Conservation (phyloP, 2,329 filamentous ascomycete genomes). For the Aureobasidium lini region DNA sequence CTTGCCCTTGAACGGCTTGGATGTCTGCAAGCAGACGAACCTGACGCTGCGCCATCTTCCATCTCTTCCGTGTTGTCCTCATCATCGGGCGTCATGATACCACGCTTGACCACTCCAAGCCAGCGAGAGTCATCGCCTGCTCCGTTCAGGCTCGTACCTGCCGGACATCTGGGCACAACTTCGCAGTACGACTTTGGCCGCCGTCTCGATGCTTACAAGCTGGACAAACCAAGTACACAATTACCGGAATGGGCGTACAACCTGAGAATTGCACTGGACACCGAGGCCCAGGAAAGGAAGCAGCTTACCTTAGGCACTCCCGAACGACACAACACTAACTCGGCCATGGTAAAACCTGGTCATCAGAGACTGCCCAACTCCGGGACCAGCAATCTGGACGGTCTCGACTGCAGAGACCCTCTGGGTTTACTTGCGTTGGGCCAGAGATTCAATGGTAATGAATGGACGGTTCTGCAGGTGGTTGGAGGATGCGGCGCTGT, state of each 20-base stretch:
- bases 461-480: constrained; percentile 11
- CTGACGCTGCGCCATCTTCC: constrained; percentile 9
- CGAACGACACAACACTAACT: constrained; percentile 22
- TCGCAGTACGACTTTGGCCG: constrained; percentile 1
- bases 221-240: background rate
- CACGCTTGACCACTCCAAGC: constrained; percentile 1
- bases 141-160: constrained; percentile 1
- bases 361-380: background rate
- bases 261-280: constrained; percentile 66
- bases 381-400: background rate
- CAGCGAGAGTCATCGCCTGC: background rate
- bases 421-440: constrained; percentile 67
- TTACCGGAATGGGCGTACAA: constrained; percentile 71
- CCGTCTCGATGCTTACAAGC: background rate
- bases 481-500: constrained; percentile 13
- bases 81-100: constrained; percentile 16
- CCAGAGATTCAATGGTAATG: constrained; percentile 16
- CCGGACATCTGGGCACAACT: background rate
- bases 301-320: constrained; percentile 50
- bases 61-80: constrained; percentile 20
- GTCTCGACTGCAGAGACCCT: constrained; percentile 59
- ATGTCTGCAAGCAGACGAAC: background rate
- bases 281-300: constrained; percentile 46
- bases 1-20: constrained; percentile 23
- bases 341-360: constrained; percentile 1